Percentiles rank a stretch among this genome's conserved stretches.
These are phyloP conservation scores for Talaromyces ruber DNA, from an alignment of 495 filamentous ascomycete genomes.

Conservation along the genomic window DNA sequence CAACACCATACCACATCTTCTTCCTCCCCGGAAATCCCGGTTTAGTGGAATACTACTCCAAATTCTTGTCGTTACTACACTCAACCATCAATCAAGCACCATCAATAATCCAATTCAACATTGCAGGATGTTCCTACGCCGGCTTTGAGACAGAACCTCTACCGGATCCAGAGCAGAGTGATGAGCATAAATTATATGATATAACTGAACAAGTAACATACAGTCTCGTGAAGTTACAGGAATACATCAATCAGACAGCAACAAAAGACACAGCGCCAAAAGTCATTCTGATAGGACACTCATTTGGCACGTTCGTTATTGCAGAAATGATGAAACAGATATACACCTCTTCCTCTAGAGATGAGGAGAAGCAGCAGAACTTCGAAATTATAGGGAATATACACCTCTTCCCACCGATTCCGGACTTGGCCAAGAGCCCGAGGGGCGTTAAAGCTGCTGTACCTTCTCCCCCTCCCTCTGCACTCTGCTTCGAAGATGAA, in stretches of 20 bases:
- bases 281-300: slow-evolving; percentile 76
- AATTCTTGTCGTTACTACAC: slow-evolving; percentile 46
- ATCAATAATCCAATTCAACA: slow-evolving; percentile 49
- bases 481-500: background rate
- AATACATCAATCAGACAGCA: background rate
- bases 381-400: slow-evolving; percentile 51
- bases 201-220: slow-evolving; percentile 3
- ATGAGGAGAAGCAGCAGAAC: slow-evolving; percentile 1
- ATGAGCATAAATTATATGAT: background rate
- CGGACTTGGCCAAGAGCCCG: slow-evolving; percentile 60
- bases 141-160: slow-evolving; percentile 55
- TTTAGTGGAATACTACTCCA: slow-evolving; percentile 68
- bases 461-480: background rate
- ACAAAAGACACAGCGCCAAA: background rate
- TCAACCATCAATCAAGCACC: slow-evolving; percentile 19
- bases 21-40: slow-evolving; percentile 88
- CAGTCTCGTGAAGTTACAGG: background rate
- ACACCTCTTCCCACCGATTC: slow-evolving; percentile 70
- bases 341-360: slow-evolving; percentile 24
- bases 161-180: background rate
- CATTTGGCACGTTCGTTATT: slow-evolving; percentile 71
- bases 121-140: slow-evolving; percentile 49
- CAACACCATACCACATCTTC: slow-evolving; percentile 33
- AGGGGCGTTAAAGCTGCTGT: slow-evolving; percentile 31
- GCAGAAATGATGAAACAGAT: slow-evolving; percentile 56